A percentile compares a stretch with the other conserved stretches of the same genome.
These are phyloP conservation scores for Dicorynia guianensis DNA, from an alignment of 306 rosid genomes.

Conservation along the genomic window DNA sequence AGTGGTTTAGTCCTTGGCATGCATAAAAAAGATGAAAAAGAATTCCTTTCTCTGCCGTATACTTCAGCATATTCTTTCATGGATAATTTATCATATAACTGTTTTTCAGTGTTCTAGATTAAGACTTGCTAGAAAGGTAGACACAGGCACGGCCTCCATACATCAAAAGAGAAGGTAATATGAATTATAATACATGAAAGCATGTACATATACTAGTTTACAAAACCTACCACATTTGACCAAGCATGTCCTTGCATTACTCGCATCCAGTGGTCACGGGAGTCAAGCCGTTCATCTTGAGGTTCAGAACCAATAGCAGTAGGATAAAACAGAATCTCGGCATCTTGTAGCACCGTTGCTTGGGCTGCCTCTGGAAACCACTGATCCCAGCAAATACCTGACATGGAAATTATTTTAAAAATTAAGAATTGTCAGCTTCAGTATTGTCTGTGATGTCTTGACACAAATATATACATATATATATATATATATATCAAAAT, in stretches of 20 bases:
- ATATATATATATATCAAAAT: no score
- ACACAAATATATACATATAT: slow-evolving; percentile 13
- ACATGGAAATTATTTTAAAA: slow-evolving; percentile 31
- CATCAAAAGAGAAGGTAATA: no score
- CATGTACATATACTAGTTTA: background rate
- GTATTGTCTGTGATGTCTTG: slow-evolving; percentile 7
- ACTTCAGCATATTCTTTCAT: background rate
- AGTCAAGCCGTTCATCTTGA: slow-evolving; percentile 81
- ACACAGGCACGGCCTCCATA: no score
- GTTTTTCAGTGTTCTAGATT: no score
- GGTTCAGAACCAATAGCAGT: slow-evolving; percentile 99
- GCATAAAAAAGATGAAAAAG: background rate
- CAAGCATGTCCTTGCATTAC: slow-evolving; percentile 99
- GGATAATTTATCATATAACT: no score
- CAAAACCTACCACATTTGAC: slow-evolving; percentile 76
- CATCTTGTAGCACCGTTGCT: slow-evolving; percentile 97
- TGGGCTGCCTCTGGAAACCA: slow-evolving; percentile 99
- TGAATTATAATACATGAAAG: no score
- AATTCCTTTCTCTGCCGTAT: background rate
- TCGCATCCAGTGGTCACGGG: slow-evolving; percentile 92
- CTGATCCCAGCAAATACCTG: slow-evolving; percentile 99
- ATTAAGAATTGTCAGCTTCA: slow-evolving; percentile 30
- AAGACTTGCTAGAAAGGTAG: no score
- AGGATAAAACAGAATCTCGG: slow-evolving; percentile 93
- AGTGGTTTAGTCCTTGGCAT: background rate